phyloP scores from a whole-genome alignment of 2,329 filamentous ascomycete genomes.

The Fusarium coffeatum region DNA sequence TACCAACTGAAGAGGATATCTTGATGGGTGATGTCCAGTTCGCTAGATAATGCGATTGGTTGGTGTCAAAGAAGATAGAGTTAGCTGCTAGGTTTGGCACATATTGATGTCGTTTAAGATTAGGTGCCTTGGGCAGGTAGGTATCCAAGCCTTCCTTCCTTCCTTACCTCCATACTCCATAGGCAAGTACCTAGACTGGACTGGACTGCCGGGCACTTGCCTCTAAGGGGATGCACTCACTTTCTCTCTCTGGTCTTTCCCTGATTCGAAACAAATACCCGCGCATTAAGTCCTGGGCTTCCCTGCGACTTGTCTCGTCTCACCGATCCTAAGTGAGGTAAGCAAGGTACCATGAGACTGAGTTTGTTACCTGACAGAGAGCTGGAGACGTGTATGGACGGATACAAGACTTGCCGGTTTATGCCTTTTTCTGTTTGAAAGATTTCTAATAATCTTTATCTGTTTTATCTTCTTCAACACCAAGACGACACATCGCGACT shows the following conservation, averaged over 20 bases:
- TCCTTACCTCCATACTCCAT: not conserved
- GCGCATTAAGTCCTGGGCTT: slow-evolving; percentile 25
- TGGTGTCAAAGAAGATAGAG: not conserved
- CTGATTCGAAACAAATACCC: slow-evolving; percentile 35
- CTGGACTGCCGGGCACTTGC: slow-evolving; percentile 10
- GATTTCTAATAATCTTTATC: slow-evolving; percentile 7
- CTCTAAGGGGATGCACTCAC: slow-evolving; percentile 8
- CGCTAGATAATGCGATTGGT: slow-evolving; percentile 19
- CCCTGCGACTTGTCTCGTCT: slow-evolving; percentile 37
- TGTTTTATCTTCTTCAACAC: slow-evolving; percentile 5
- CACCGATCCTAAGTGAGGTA: slow-evolving; percentile 25
- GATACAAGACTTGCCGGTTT: slow-evolving; percentile 24
- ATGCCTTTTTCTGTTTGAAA: slow-evolving; percentile 13
- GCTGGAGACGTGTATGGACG: slow-evolving; percentile 7
- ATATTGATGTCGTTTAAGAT: not conserved
- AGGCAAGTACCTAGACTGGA: not conserved
- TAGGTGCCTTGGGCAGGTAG: not conserved
- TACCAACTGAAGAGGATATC: not conserved
- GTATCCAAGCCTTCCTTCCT: not conserved
- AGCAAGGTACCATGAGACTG: slow-evolving; percentile 14
- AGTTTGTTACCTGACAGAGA: slow-evolving; percentile 10
- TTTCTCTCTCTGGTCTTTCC: slow-evolving; percentile 18
- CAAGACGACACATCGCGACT: slow-evolving; percentile 1
- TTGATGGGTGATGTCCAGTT: not conserved
- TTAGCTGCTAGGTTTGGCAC: not conserved